Percentiles rank a stretch among this genome's conserved stretches.
phyloP scores from a whole-genome alignment of 805 yeast genomes.

The Cyberlindnera mycetangii region DNA sequence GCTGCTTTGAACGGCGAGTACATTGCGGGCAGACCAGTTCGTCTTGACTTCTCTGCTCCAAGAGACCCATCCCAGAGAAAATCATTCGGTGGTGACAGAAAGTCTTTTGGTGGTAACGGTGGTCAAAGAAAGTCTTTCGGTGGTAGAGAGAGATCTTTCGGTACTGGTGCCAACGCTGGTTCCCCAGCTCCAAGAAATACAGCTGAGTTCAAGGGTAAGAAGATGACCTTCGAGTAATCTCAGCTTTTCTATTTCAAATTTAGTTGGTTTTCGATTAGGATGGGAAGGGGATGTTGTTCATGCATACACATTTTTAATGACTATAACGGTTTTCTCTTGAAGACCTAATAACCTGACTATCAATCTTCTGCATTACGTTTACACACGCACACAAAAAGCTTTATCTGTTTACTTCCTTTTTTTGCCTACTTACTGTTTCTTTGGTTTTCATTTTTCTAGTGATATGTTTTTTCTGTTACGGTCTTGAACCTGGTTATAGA shows the following conservation, averaged over 20 bases:
- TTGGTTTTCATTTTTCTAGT: background rate
- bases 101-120: slow-evolving; percentile 41
- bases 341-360: background rate
- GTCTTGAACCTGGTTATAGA: background rate
- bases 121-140: slow-evolving; percentile 35
- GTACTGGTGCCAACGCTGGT: slow-evolving; percentile 56
- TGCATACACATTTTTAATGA: background rate
- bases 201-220: slow-evolving; percentile 77
- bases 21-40: slow-evolving; percentile 88
- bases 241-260: background rate
- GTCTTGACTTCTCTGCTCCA: slow-evolving; percentile 94
- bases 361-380: background rate
- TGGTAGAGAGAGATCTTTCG: slow-evolving; percentile 42
- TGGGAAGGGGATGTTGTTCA: background rate
- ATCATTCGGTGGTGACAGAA: slow-evolving; percentile 32
- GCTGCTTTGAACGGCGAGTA: slow-evolving; percentile 85
- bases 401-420: background rate
- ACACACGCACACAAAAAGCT: background rate
- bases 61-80: slow-evolving; percentile 48
- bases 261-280: background rate
- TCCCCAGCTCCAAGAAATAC: slow-evolving; percentile 36
- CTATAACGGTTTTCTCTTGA: background rate
- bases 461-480: background rate
- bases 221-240: slow-evolving; percentile 72
- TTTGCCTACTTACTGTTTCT: background rate